Evolutionary conservation across 2,329 filamentous ascomycete species (phyloP), one percentile per base, ranked within the genome.

Genomic region (Gnomoniopsis sp.): DNA sequence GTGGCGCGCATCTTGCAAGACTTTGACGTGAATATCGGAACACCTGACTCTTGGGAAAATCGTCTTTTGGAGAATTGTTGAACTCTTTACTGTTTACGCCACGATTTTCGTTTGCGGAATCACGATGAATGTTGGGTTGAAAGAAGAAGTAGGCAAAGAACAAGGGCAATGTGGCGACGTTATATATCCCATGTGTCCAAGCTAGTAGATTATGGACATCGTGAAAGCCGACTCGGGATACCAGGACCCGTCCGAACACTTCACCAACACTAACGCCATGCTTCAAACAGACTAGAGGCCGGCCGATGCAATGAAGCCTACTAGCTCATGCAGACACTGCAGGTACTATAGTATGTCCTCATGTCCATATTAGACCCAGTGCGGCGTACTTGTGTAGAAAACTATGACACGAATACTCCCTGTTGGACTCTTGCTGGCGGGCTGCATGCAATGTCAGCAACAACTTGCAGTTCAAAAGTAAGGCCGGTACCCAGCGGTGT

Each of bases 1-100:
- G 73, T 65, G 49, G 75, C 73, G 63, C 68, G 64, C 73, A 77
- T 77, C 7, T 65, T 75, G 68, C 62, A 48, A 46, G 34, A 38
- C 26, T 30, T 30, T 30, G 26, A 14, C 11, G 21, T 11, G 10
- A n/a, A 30, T n/a, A 10, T 26, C 36, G 19, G 44, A 48, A 33
- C 7, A 19, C 19, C n/a, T 44, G 26, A 30, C 8, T 30, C 26
- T 30, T 30, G 4, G 26, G n/a, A n/a, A n/a, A n/a, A n/a, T n/a
- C n/a, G n/a, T n/a, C n/a, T n/a, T n/a, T n/a, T n/a, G n/a, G n/a
- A n/a, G n/a, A n/a, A n/a, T n/a, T n/a, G n/a, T n/a, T n/a, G n/a
- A n/a, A n/a, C n/a, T n/a, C n/a, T n/a, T n/a, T n/a, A n/a, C n/a
- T n/a, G n/a, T n/a, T n/a, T n/a, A n/a, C n/a, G n/a, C 3, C 38